Conservation (phyloP, 1,139 yeast species). For the Yamadazyma songkhlaensis region DNA sequence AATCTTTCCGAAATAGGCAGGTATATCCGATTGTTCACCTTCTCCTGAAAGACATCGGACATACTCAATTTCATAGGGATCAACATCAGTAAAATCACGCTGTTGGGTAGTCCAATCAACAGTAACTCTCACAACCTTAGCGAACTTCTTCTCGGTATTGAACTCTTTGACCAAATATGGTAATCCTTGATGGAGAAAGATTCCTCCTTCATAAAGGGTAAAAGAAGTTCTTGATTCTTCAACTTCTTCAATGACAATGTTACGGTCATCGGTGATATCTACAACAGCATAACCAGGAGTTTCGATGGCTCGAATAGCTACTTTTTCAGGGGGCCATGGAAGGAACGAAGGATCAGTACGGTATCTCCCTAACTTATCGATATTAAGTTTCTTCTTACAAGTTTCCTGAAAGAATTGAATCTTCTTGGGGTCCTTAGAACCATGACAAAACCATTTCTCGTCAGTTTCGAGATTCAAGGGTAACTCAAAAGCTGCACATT, state of each 20-base stretch:
- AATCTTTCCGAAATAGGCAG: slow-evolving; percentile 73
- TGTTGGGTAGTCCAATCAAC: slow-evolving; percentile 94
- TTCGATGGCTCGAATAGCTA: slow-evolving; percentile 78
- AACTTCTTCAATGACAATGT: slow-evolving; percentile 81
- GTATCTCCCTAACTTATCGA: slow-evolving; percentile 53
- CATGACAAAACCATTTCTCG: slow-evolving; percentile 47
- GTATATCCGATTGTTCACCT: slow-evolving; percentile 44
- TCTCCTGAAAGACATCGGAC: slow-evolving; percentile 48
- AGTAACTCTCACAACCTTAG: slow-evolving; percentile 80
- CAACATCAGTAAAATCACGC: slow-evolving; percentile 89
- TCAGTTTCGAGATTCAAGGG: slow-evolving; percentile 61
- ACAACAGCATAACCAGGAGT: slow-evolving; percentile 83
- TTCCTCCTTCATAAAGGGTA: slow-evolving; percentile 93
- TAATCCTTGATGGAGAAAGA: slow-evolving; percentile 88
- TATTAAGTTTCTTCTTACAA: slow-evolving; percentile 43
- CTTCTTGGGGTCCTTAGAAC: slow-evolving; percentile 32
- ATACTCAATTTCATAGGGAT: slow-evolving; percentile 72
- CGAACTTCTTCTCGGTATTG: slow-evolving; percentile 69
- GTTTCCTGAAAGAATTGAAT: slow-evolving; percentile 33
- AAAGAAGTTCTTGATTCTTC: slow-evolving; percentile 88
- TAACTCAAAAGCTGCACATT: slow-evolving; percentile 89
- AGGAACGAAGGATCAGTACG: slow-evolving; percentile 58
- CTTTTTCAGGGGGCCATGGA: slow-evolving; percentile 78
- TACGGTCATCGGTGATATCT: slow-evolving; percentile 74
- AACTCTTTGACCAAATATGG: slow-evolving; percentile 85